Evolutionary conservation across 495 filamentous ascomycete species (phyloP).

Genomic region (Immersiella caudata): DNA sequence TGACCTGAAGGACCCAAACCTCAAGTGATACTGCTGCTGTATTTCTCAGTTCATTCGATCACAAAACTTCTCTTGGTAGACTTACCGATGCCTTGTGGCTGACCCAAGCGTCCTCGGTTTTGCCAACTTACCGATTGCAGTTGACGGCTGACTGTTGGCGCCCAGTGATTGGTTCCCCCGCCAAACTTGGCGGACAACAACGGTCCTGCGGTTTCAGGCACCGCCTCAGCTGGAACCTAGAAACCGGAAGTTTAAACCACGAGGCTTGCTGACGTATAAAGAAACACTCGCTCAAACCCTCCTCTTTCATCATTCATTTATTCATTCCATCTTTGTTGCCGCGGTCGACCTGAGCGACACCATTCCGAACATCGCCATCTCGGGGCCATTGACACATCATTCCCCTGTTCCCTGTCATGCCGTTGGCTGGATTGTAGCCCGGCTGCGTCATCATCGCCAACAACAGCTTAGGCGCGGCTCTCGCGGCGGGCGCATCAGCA

Average conservation of each 20-base stretch:
- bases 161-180: neutral
- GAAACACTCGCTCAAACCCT: neutral
- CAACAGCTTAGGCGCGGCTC: neutral
- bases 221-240: neutral
- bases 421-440: constrained; percentile 14
- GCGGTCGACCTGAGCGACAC: neutral
- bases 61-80: too few relatives aligned
- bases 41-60: neutral
- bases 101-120: too few relatives aligned
- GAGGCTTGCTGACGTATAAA: neutral
- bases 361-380: neutral
- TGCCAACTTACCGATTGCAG: neutral
- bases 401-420: constrained; percentile 24
- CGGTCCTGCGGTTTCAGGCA: neutral
- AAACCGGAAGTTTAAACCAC: neutral
- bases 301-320: neutral
- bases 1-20: neutral
- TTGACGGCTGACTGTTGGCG: neutral
- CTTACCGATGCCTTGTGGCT: too few relatives aligned
- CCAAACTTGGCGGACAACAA: neutral
- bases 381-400: neutral
- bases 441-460: constrained; percentile 22
- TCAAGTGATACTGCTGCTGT: neutral
- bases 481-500: neutral
- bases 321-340: neutral